Evolutionary conservation across 2,329 filamentous ascomycete genomes (phyloP).

Genomic region (Exophiala xenobiotica): DNA sequence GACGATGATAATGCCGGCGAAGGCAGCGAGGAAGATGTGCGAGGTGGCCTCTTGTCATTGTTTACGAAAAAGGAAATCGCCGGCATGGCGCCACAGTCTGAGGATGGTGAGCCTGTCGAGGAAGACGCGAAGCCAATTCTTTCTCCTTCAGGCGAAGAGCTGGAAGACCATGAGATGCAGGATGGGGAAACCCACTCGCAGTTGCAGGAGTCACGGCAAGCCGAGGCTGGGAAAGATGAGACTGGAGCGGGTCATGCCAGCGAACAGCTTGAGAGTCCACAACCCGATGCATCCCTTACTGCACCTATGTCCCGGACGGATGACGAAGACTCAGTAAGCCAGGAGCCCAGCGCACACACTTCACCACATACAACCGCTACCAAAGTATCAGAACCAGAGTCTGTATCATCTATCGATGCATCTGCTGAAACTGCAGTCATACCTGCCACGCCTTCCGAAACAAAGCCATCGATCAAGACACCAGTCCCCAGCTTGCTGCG

Average conservation of each 20-base stretch:
- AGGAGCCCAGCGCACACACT: slow-evolving; percentile 39
- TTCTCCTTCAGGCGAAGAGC: slow-evolving; percentile 13
- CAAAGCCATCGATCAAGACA: slow-evolving; percentile 25
- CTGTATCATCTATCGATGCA: slow-evolving; percentile 43
- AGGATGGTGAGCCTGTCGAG: slow-evolving; percentile 37
- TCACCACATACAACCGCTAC: slow-evolving; percentile 45
- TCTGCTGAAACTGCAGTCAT: slow-evolving; percentile 29
- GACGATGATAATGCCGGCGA: slow-evolving; percentile 43
- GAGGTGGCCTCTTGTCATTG: slow-evolving; percentile 45
- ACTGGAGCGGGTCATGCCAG: not conserved
- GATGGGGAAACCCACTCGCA: slow-evolving; percentile 32
- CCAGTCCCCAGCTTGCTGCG: slow-evolving; percentile 71
- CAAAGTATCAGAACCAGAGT: slow-evolving; percentile 47
- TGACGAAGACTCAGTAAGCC: slow-evolving; percentile 16
- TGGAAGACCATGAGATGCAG: slow-evolving; percentile 31
- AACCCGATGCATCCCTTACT: slow-evolving; percentile 28
- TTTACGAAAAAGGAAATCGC: slow-evolving; percentile 46
- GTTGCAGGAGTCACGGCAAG: slow-evolving; percentile 31
- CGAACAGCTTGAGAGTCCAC: slow-evolving; percentile 34
- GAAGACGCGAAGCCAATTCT: slow-evolving; percentile 22
- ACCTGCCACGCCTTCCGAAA: slow-evolving; percentile 25
- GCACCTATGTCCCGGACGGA: not conserved
- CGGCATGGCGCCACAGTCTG: slow-evolving; percentile 24
- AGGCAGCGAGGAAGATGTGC: slow-evolving; percentile 45
- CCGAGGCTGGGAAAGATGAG: not conserved